These are phyloP conservation scores for Fagopyrum tataricum DNA, from an alignment of 148 eudicot species.

Conservation along the genomic window DNA sequence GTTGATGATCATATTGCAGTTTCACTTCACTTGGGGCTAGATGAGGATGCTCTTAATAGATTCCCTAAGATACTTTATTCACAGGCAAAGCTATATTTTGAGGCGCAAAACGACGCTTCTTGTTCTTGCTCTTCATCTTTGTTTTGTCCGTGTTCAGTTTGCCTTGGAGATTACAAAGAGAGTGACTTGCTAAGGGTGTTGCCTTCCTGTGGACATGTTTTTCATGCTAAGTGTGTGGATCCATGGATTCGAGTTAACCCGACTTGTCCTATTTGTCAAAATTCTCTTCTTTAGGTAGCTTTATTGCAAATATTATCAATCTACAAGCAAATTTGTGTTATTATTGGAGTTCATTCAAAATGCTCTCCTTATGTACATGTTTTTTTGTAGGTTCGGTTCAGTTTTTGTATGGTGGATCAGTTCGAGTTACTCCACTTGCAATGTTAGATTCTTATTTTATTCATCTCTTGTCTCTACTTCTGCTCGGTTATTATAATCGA, in stretches of 20 bases:
- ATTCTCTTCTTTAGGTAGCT: slow-evolving; percentile 38
- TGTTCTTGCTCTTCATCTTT: not conserved
- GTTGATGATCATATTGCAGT: not conserved
- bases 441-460: no score
- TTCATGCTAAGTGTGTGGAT: slow-evolving; percentile 77
- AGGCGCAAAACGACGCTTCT: not conserved
- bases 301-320: not conserved
- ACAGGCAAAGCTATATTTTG: slow-evolving; percentile 11
- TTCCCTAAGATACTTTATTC: slow-evolving; percentile 20
- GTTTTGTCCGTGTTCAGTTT: slow-evolving; percentile 46
- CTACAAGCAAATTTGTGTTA: not conserved
- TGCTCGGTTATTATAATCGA: not conserved
- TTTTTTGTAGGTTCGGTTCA: no score
- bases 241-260: slow-evolving; percentile 73
- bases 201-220: slow-evolving; percentile 70
- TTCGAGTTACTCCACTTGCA: no score
- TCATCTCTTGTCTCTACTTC: not conserved
- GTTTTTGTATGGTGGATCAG: no score
- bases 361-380: not conserved
- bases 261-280: slow-evolving; percentile 74
- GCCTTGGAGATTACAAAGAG: slow-evolving; percentile 60
- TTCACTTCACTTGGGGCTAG: slow-evolving; percentile 18
- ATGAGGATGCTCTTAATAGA: slow-evolving; percentile 20
- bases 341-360: not conserved
- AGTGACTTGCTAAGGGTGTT: slow-evolving; percentile 50